phyloP scores from a whole-genome alignment of 768 basidiomycete genomes.

The Dendrothele bispora region DNA sequence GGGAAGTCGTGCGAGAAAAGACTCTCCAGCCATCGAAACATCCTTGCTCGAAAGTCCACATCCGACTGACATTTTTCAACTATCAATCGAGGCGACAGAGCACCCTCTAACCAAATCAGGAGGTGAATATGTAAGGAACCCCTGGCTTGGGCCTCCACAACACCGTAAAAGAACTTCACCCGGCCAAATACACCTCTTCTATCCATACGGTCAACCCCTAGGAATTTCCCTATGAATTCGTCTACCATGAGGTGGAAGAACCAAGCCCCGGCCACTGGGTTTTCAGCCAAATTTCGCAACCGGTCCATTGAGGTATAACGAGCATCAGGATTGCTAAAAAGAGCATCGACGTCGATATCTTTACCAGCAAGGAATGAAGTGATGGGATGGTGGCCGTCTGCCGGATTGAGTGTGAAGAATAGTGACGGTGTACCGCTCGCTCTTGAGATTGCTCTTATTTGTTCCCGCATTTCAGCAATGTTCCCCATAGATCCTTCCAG shows the following conservation, averaged over 20 bases:
- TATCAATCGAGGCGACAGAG: slow-evolving; percentile 10
- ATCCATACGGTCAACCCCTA: slow-evolving; percentile 14
- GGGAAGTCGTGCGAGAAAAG: no score
- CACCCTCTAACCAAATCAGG: slow-evolving; percentile 20
- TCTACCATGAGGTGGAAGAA: slow-evolving; percentile 32
- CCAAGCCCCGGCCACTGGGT: slow-evolving; percentile 32
- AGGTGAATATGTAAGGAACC: slow-evolving; percentile 29
- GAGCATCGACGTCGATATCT: slow-evolving; percentile 18
- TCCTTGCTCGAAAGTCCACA: not conserved
- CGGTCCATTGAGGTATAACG: slow-evolving; percentile 10
- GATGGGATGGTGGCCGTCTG: slow-evolving; percentile 17
- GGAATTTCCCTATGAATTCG: slow-evolving; percentile 19
- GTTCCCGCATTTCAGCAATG: slow-evolving; percentile 11
- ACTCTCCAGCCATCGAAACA: slow-evolving; percentile 6
- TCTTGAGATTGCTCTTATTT: slow-evolving; percentile 14
- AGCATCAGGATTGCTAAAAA: slow-evolving; percentile 8
- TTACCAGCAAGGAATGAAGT: slow-evolving; percentile 11
- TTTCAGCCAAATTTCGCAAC: slow-evolving; percentile 15
- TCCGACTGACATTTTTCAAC: slow-evolving; percentile 8
- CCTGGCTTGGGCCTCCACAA: slow-evolving; percentile 28
- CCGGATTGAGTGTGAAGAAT: slow-evolving; percentile 20
- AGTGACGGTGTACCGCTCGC: slow-evolving; percentile 11
- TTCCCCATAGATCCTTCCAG: slow-evolving; percentile 15
- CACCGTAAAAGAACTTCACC: slow-evolving; percentile 22
- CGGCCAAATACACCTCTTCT: slow-evolving; percentile 27